Conservation (phyloP, 495 filamentous ascomycete species). For the Penicillium coprophilum region DNA sequence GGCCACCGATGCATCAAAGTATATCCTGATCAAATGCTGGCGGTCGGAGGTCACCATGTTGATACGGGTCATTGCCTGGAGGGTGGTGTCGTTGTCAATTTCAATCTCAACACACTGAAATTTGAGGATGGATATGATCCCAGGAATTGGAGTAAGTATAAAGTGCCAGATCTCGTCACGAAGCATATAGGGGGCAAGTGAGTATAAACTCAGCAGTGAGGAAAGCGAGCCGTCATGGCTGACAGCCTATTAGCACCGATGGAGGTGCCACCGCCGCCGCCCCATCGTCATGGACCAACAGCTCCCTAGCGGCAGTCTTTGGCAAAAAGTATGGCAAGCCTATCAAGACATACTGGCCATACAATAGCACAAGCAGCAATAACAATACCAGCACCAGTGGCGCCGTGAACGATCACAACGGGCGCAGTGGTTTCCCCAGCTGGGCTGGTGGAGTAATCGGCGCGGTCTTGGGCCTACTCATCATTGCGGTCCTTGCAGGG, state of each 20-base stretch:
- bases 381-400: background rate
- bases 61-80: conserved; percentile 47
- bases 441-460: conserved; percentile 67
- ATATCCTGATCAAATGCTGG: conserved; percentile 73
- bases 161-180: conserved; percentile 58
- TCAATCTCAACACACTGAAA: conserved; percentile 58
- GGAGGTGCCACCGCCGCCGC: conserved; percentile 60
- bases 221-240: background rate
- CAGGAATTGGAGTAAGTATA: conserved; percentile 53
- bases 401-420: background rate
- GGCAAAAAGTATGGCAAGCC: conserved; percentile 52
- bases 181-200: conserved; percentile 61
- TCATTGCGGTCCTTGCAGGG: conserved; percentile 56
- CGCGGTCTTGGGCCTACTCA: conserved; percentile 62
- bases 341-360: conserved; percentile 63
- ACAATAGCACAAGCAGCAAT: conserved; percentile 28
- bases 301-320: conserved; percentile 55
- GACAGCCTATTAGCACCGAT: conserved; percentile 27
- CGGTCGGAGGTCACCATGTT: conserved; percentile 55
- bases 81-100: conserved; percentile 56
- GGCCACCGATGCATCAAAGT: conserved; percentile 65
- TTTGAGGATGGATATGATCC: conserved; percentile 66
- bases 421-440: conserved; percentile 48
- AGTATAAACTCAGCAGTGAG: conserved; percentile 16
- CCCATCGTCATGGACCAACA: conserved; percentile 52